These are phyloP conservation scores for Trichosporon faecale DNA, from an alignment of 1,284 basidiomycete species.

Conservation along the genomic window DNA sequence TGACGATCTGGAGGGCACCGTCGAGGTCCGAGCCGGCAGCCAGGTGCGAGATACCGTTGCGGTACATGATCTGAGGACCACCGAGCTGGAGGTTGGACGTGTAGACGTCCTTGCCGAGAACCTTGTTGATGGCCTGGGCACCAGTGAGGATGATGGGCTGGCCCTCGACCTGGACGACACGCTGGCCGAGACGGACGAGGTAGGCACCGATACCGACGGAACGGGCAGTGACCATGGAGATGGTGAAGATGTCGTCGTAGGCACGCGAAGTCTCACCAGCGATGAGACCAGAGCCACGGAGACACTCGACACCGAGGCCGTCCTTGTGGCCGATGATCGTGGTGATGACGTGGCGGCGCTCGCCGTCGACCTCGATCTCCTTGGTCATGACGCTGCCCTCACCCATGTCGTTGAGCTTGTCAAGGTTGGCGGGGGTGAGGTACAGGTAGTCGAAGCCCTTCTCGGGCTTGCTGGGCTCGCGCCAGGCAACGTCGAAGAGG, in stretches of 20 bases:
- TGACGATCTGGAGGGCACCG: conserved; percentile 85
- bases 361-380: conserved; percentile 81
- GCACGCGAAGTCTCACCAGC: conserved; percentile 98
- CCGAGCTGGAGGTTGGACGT: conserved; percentile 98
- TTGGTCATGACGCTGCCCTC: conserved; percentile 73
- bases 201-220: conserved; percentile 99
- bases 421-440: conserved; percentile 78
- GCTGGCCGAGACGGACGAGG: conserved; percentile 94
- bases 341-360: conserved; percentile 87
- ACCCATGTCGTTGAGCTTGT: conserved; percentile 78
- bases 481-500: conserved; percentile 91
- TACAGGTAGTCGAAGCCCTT: conserved; percentile 98
- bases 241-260: conserved; percentile 99
- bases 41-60: conserved; percentile 97
- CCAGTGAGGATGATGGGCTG: conserved; percentile 99
- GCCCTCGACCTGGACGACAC: conserved; percentile 97
- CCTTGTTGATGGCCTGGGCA: conserved; percentile 96
- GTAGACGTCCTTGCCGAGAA: conserved; percentile 97
- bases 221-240: conserved; percentile 96
- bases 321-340: conserved; percentile 95
- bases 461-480: conserved; percentile 72
- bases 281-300: conserved; percentile 95
- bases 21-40: conserved; percentile 92
- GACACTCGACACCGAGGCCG: conserved; percentile 95
- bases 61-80: conserved; percentile 99